Evolutionary conservation across 2,329 filamentous ascomycete species (phyloP).

Genomic region (Colletotrichum salicis): DNA sequence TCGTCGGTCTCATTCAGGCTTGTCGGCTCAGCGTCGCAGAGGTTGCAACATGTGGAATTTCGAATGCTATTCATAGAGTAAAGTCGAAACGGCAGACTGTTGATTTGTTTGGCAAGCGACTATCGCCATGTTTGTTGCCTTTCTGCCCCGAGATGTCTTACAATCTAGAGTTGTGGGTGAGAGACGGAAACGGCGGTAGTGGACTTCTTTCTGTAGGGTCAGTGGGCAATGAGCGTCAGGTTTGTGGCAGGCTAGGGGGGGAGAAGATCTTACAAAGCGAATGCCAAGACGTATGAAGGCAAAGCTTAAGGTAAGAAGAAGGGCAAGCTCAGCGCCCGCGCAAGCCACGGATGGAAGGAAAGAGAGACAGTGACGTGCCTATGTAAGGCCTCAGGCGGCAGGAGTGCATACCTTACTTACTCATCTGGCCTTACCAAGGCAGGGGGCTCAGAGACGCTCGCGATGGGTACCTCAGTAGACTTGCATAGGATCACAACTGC

Average conservation of each 20-base stretch:
- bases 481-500: not conserved
- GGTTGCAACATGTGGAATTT: not conserved
- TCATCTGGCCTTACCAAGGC: not conserved
- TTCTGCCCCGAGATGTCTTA: not conserved
- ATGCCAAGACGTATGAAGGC: constrained; percentile 21
- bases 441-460: not conserved
- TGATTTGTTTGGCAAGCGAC: not conserved
- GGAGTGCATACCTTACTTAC: not conserved
- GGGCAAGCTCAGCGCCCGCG: constrained; percentile 1
- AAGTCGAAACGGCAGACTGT: not conserved
- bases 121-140: too few species aligned
- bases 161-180: not conserved
- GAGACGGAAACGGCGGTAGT: not conserved
- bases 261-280: constrained; percentile 5
- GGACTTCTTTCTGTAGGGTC: not conserved
- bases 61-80: not conserved
- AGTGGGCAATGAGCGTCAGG: not conserved
- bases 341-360: not conserved
- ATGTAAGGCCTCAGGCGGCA: not conserved
- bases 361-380: not conserved
- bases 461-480: not conserved
- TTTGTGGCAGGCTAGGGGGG: not conserved
- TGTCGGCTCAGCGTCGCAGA: constrained; percentile 2
- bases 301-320: constrained; percentile 17
- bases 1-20: constrained; percentile 12